phyloP scores from a whole-genome alignment of 768 basidiomycete genomes.

The Tylopilus sp. region DNA sequence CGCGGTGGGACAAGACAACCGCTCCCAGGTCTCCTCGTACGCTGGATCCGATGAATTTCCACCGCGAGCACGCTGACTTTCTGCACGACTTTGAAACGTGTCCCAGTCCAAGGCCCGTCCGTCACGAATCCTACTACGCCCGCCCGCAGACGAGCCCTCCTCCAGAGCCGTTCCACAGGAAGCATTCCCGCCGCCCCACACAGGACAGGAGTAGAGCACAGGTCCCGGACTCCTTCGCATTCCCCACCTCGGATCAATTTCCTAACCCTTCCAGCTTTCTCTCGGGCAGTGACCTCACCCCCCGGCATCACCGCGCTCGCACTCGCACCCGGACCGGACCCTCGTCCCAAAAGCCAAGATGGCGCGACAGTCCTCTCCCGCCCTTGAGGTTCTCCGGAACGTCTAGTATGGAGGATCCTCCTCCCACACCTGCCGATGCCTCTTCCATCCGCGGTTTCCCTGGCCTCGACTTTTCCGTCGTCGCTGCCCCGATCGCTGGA shows the following conservation, averaged over 20 bases:
- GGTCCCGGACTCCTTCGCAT: constrained; percentile 23
- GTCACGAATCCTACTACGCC: background rate
- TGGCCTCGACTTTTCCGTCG: constrained; percentile 54
- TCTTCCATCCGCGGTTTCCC: constrained; percentile 15
- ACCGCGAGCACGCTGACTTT: background rate
- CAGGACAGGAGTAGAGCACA: constrained; percentile 27
- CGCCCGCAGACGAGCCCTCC: constrained; percentile 36
- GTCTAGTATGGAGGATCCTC: constrained; percentile 71
- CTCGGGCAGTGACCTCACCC: constrained; percentile 29
- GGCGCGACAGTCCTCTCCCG: constrained; percentile 47
- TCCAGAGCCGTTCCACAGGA: constrained; percentile 18
- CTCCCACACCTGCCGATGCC: constrained; percentile 62
- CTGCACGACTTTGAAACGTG: background rate
- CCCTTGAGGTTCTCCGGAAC: constrained; percentile 63
- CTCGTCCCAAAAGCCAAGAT: constrained; percentile 39
- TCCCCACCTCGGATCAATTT: constrained; percentile 27
- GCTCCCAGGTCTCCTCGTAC: background rate
- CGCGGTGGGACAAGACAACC: background rate
- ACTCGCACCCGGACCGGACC: constrained; percentile 59
- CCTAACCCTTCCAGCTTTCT: constrained; percentile 26
- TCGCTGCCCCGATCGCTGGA: constrained; percentile 72
- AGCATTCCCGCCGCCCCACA: constrained; percentile 21
- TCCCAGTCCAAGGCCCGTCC: background rate
- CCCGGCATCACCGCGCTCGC: constrained; percentile 37
- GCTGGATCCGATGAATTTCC: background rate